Base-by-base conservation (phyloP, 805 yeast species). In the Scheffersomyces spartinae region DNA sequence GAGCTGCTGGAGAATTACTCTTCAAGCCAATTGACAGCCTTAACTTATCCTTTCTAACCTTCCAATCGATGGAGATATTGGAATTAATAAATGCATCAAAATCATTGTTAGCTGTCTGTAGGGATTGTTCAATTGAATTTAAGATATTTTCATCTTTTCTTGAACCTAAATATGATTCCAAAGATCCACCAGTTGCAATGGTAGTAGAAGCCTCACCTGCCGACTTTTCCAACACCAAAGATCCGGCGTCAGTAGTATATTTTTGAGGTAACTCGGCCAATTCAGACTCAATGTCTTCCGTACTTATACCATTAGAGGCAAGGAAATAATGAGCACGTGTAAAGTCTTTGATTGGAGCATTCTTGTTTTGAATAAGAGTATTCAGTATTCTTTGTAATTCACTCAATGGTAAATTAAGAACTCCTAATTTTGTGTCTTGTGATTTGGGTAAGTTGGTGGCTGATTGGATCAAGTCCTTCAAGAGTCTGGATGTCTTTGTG, bases 221-320 rank as follows among this genome's bases (percentile, higher is more conserved):
- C 30, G 12, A 16, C 19, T 19, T 13, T 17, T 4, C 9, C 9
- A 17, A 17, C 19, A n/a, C 9, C 19, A 9, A 9, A 9, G 19
- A n/a, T n/a, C 9, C n/a, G 9, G 19, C 9, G 9, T n/a, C n/a
- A n/a, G 19, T 9, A n/a, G 19, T 9, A 7, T 21, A 21, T 7
- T 13, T 12, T 5, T 21, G 10, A 6, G 10, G 15, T 10, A 11
- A 10, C 9, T 12, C 20, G 11, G 64, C 61, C 30, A 77, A 50
- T 25, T 73, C 76, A 17, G 52, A 53, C 36, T 81, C 85, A 20
- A 86, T 73, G 30, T 83, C 91, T 39, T 83, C 94, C 26, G 88
- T 76, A 21, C 82, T 74, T 26, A 85, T 68, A 1, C 96, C 96
- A 42, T 88, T 78, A 1, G 86, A 81, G 5, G 95, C 95, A 22